Evolutionary conservation across 331 rosid species (phyloP), one percentile per base, ranked within the genome.

Genomic region (Saraca asoca): DNA sequence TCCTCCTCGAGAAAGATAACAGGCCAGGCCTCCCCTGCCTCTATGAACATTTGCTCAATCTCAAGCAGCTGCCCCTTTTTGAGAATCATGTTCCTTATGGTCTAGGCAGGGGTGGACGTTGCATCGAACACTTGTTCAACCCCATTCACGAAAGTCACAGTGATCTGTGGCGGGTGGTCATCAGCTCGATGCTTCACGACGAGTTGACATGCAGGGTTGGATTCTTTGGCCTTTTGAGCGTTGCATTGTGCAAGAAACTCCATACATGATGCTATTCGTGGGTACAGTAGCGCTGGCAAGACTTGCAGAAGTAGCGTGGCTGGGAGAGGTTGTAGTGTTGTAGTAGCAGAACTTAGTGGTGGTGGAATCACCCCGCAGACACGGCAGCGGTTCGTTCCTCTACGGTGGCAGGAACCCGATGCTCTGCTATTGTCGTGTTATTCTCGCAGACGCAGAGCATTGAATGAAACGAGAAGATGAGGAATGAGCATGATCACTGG

Each of bases 161-260:
- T 57, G 71, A 93, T 93, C 80, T 90, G 95, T 2, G 98, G 96
- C 0, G 90, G 85, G 11, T 80, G 80, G n/a, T 85, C 90, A 17
- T 84, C 95, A 52, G 85, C 85, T 10, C 88, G 81, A 58, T 96
- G 98, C 80, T 93, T 93, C 43, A 93, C 96, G 31, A 73, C 79
- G 14, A 93, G 77, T 56, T 88, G 90, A 31, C 96, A 89, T 2
- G 87, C 79, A 3, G 98, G 95, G 56, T 93, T 89, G 0, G 96
- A 93, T 51, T 93, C 98, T 69, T 84, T 87, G 9, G 98, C 95
- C 79, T 89, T 85, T 37, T 82, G 79, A 0, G 96, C 94, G 31
- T 93, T 89, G 85, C 98, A 93, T 75, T 93, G 96, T 0, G 96
- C 96, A 60, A 93, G 57, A 75, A 93, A 93, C 75, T 93, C 98